A percentile compares a stretch with the other conserved stretches of the same genome.
These are phyloP conservation scores for Diplodia corticola DNA, from an alignment of 2,329 filamentous ascomycete species.

Conservation along the genomic window DNA sequence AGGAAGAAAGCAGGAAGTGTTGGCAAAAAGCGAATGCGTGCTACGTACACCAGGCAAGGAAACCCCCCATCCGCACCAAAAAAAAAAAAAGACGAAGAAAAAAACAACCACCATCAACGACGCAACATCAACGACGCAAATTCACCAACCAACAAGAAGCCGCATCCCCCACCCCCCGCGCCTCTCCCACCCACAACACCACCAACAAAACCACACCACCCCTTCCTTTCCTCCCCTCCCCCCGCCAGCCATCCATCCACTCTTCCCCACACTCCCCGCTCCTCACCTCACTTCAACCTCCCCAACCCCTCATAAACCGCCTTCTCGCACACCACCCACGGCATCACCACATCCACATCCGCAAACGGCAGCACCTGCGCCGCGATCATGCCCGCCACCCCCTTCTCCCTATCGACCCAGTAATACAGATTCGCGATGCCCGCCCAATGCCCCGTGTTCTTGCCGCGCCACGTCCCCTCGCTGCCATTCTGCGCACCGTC, in stretches of 20 bases:
- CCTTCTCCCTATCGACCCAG: constrained; percentile 63
- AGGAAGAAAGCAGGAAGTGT: too few relatives aligned
- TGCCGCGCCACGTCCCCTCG: constrained; percentile 6
- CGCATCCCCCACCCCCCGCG: too few relatives aligned
- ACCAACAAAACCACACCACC: not conserved
- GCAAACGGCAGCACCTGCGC: constrained; percentile 39
- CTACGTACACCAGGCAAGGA: too few relatives aligned
- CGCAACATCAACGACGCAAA: too few relatives aligned
- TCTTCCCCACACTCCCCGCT: not conserved
- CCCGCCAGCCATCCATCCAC: not conserved
- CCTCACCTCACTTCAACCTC: not conserved
- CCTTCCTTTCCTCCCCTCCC: too few relatives aligned
- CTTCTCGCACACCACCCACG: constrained; percentile 40
- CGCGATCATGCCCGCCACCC: constrained; percentile 48
- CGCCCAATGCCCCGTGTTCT: constrained; percentile 58
- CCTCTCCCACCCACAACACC: too few relatives aligned
- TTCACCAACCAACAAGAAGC: too few relatives aligned
- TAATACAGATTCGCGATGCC: constrained; percentile 63
- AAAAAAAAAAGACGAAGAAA: too few relatives aligned
- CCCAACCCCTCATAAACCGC: constrained; percentile 39
- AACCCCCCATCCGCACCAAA: too few relatives aligned
- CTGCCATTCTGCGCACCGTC: not conserved
- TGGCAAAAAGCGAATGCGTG: too few relatives aligned
- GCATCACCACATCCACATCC: constrained; percentile 35
- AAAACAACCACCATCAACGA: too few relatives aligned